Evolutionary conservation across 1,139 yeast genomes (phyloP).

Genomic region (Pichia sp.): DNA sequence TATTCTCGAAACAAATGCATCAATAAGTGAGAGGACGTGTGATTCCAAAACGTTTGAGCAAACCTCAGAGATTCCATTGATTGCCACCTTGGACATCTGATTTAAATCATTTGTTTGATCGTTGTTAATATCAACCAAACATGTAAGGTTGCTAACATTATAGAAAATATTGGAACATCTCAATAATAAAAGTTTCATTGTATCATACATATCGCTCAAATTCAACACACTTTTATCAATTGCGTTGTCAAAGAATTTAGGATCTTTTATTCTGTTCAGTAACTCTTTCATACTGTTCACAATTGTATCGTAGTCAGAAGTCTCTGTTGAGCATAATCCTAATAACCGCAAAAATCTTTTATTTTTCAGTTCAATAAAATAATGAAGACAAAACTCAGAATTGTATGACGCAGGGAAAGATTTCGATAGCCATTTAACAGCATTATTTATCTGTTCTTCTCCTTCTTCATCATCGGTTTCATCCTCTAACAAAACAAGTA

Average conservation of each 20-base stretch:
- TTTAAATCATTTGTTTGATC: slow-evolving; percentile 34
- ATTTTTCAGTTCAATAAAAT: slow-evolving; percentile 52
- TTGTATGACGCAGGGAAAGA: slow-evolving; percentile 49
- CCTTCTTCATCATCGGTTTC: slow-evolving; percentile 27
- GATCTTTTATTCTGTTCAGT: slow-evolving; percentile 47
- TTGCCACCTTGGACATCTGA: slow-evolving; percentile 45
- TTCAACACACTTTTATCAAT: slow-evolving; percentile 31
- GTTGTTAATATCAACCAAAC: slow-evolving; percentile 47
- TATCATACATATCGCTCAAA: slow-evolving; percentile 46
- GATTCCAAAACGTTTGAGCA: slow-evolving; percentile 64
- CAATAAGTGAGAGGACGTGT: slow-evolving; percentile 50
- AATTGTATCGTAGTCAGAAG: slow-evolving; percentile 58
- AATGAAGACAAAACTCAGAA: slow-evolving; percentile 45
- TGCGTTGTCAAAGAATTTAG: slow-evolving; percentile 37
- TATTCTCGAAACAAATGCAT: slow-evolving; percentile 23
- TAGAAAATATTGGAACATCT: slow-evolving; percentile 59
- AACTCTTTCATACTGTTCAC: slow-evolving; percentile 61
- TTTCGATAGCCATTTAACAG: slow-evolving; percentile 60
- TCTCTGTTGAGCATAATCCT: slow-evolving; percentile 50
- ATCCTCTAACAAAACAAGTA: slow-evolving; percentile 39
- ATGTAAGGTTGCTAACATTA: slow-evolving; percentile 61
- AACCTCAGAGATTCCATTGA: slow-evolving; percentile 56
- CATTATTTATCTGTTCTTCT: slow-evolving; percentile 46
- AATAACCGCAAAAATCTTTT: slow-evolving; percentile 54
- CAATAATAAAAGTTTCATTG: slow-evolving; percentile 53